Conservation (phyloP, 768 basidiomycete species). For the Phanerochaete sordida region DNA sequence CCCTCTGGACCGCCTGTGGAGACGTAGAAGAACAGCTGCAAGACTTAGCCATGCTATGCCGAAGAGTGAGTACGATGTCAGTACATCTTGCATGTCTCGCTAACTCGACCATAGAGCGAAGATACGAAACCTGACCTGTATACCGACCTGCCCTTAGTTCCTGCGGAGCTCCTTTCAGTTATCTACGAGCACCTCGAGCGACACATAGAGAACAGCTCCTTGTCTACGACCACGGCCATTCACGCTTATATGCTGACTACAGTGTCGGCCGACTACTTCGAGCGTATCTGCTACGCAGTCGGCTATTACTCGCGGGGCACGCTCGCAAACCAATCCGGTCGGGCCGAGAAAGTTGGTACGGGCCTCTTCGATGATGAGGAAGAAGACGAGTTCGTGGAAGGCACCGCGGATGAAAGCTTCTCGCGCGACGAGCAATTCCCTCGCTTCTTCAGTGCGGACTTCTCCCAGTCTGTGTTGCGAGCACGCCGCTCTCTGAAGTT, state of each 20-base stretch:
- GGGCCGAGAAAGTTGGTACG: background rate
- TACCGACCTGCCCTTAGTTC: slow-evolving; percentile 16
- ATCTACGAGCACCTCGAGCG: slow-evolving; percentile 55
- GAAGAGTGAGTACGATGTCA: slow-evolving; percentile 42
- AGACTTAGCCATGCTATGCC: slow-evolving; percentile 56
- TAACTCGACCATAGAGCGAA: background rate
- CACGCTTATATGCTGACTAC: slow-evolving; percentile 67
- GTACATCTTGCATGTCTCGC: background rate
- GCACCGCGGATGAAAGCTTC: slow-evolving; percentile 8
- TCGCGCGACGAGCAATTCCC: slow-evolving; percentile 39
- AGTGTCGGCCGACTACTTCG: slow-evolving; percentile 61
- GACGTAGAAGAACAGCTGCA: slow-evolving; percentile 20
- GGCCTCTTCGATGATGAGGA: slow-evolving; percentile 32
- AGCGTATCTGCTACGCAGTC: slow-evolving; percentile 53
- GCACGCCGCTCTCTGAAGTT: slow-evolving; percentile 70
- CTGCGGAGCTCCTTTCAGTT: slow-evolving; percentile 52
- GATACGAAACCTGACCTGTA: slow-evolving; percentile 12
- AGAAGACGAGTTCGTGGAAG: slow-evolving; percentile 29
- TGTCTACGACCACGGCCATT: slow-evolving; percentile 43
- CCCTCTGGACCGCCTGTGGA: slow-evolving; percentile 23
- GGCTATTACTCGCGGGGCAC: slow-evolving; percentile 35
- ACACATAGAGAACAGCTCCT: slow-evolving; percentile 54
- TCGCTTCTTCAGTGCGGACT: slow-evolving; percentile 52
- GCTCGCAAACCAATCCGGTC: background rate
- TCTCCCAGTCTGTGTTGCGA: slow-evolving; percentile 52